A percentile compares a stretch with the other conserved stretches of the same genome.
phyloP scores from a whole-genome alignment of 352 stramenopile genomes.

The Phytophthora gonapodyides region DNA sequence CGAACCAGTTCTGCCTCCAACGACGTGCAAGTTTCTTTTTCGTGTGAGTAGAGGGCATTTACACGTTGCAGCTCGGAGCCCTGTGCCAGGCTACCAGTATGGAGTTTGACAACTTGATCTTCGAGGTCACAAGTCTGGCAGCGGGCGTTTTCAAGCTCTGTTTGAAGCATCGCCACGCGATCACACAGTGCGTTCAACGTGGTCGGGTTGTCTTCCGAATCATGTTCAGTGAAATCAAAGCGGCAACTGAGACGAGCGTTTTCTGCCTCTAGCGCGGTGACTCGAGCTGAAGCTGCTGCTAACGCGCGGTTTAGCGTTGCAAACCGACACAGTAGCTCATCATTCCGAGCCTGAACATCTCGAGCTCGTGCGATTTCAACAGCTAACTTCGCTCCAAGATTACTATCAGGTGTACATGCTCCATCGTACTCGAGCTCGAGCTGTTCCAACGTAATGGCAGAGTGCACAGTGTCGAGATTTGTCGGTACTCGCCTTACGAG shows the following conservation, averaged over 20 bases:
- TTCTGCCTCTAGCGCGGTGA: constrained; percentile 16
- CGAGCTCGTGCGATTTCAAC: constrained; percentile 13
- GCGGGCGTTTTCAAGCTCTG: constrained; percentile 11
- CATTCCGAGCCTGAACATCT: constrained; percentile 22
- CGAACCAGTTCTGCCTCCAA: background rate
- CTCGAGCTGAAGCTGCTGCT: constrained; percentile 7
- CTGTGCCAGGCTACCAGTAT: constrained; percentile 12
- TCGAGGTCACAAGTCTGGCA: background rate
- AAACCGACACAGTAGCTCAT: constrained; percentile 25
- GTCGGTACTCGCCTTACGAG: background rate
- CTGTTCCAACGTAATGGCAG: background rate
- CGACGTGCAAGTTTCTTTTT: constrained; percentile 5
- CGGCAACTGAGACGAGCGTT: constrained; percentile 13
- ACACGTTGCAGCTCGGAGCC: constrained; percentile 10
- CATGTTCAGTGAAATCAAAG: background rate
- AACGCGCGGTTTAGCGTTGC: constrained; percentile 16
- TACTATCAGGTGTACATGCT: background rate
- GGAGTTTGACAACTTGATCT: constrained; percentile 8
- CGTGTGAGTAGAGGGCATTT: constrained; percentile 1
- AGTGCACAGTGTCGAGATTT: background rate
- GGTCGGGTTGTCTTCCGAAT: background rate
- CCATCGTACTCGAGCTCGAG: constrained; percentile 1
- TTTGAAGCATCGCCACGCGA: background rate
- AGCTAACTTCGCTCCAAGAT: constrained; percentile 14
- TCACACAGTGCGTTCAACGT: background rate